Conservation (phyloP, 2,329 filamentous ascomycete genomes). For the Chaetomium strumarium region DNA sequence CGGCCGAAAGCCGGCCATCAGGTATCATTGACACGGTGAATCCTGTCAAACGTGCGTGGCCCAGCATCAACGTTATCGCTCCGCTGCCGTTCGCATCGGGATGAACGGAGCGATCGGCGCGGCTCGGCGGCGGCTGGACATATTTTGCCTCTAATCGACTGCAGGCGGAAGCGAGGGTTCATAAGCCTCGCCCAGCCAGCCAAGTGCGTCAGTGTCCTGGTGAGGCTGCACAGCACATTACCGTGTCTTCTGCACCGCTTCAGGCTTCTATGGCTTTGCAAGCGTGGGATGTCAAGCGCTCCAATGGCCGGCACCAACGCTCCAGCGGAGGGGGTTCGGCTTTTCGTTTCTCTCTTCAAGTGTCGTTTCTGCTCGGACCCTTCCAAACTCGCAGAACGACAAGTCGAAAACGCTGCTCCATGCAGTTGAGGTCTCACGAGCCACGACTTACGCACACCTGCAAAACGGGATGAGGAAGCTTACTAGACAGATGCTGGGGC, state of each 20-base stretch:
- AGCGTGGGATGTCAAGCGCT: background rate
- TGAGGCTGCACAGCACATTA: background rate
- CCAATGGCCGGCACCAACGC: background rate
- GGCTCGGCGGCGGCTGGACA: constrained; percentile 20
- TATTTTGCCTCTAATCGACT: constrained; percentile 21
- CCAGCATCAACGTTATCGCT: constrained; percentile 6
- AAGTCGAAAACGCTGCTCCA: too few species aligned
- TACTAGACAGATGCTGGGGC: background rate
- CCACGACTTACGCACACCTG: constrained; percentile 10
- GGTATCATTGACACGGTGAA: constrained; percentile 16
- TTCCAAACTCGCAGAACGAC: background rate
- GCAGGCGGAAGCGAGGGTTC: constrained; percentile 17
- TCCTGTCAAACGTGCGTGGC: constrained; percentile 13
- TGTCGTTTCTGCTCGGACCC: background rate
- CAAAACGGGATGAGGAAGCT: background rate
- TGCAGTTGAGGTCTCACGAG: constrained; percentile 9
- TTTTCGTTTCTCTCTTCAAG: background rate
- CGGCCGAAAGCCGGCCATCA: constrained; percentile 4
- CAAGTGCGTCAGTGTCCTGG: background rate
- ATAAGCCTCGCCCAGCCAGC: constrained; percentile 15
- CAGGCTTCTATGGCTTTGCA: background rate
- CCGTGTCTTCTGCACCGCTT: background rate
- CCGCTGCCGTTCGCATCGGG: background rate
- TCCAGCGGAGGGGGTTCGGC: background rate
- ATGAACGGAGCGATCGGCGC: constrained; percentile 13